Evolutionary conservation across 352 stramenopile genomes (phyloP).

Genomic region (Pythium sp.): DNA sequence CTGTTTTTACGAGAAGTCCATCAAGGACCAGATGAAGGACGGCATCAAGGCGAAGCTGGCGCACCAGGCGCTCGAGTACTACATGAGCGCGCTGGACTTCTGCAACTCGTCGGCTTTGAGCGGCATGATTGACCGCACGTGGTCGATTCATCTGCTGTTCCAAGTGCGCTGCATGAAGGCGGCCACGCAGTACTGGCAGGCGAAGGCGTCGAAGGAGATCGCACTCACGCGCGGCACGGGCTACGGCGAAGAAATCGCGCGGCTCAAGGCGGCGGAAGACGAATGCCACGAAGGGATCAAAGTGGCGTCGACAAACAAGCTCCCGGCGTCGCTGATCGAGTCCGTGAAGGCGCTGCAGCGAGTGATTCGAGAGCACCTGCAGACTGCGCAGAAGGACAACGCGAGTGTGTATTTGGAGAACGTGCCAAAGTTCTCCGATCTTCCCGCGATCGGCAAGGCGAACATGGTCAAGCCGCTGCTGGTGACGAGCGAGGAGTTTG

Average conservation of each 20-base stretch:
- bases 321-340: slow-evolving; percentile 51
- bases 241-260: slow-evolving; percentile 78
- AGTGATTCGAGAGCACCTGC: slow-evolving; percentile 54
- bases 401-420: slow-evolving; percentile 81
- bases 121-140: slow-evolving; percentile 59
- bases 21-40: slow-evolving; percentile 87
- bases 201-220: slow-evolving; percentile 54
- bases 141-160: slow-evolving; percentile 63
- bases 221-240: slow-evolving; percentile 51
- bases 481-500: slow-evolving; percentile 47
- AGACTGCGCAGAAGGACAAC: slow-evolving; percentile 73
- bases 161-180: slow-evolving; percentile 71
- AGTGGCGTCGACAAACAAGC: slow-evolving; percentile 54
- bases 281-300: slow-evolving; percentile 61
- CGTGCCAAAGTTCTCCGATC: slow-evolving; percentile 49
- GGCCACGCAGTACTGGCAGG: slow-evolving; percentile 78
- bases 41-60: slow-evolving; percentile 82
- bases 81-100: slow-evolving; percentile 53
- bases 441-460: slow-evolving; percentile 57
- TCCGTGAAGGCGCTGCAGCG: slow-evolving; percentile 54
- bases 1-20: slow-evolving; percentile 92
- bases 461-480: slow-evolving; percentile 62
- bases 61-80: slow-evolving; percentile 71
- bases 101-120: slow-evolving; percentile 48
- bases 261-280: slow-evolving; percentile 47